Conservation (phyloP, 2,329 filamentous ascomycete genomes). For the Paraphaeosphaeria sporulosa region DNA sequence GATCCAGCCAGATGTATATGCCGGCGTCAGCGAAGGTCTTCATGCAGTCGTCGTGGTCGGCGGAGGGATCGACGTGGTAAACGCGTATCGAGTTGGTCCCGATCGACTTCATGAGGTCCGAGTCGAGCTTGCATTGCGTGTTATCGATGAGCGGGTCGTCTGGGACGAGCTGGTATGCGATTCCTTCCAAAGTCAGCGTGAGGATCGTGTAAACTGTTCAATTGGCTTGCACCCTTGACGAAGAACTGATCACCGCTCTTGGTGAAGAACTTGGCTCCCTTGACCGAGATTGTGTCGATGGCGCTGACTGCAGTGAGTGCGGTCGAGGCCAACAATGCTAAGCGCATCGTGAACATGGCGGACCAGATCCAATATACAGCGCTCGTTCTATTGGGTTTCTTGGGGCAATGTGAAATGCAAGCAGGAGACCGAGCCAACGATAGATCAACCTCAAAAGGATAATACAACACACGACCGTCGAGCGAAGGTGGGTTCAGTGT, state of each 20-base stretch:
- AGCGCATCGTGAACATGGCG: constrained; percentile 24
- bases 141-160: constrained; percentile 79
- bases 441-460: neutral
- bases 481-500: neutral
- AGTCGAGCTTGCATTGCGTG: constrained; percentile 79
- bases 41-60: constrained; percentile 83
- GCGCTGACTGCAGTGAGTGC: constrained; percentile 51
- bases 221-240: constrained; percentile 71
- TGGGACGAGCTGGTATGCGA: constrained; percentile 73
- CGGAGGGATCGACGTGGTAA: constrained; percentile 80
- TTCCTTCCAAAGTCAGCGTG: constrained; percentile 59
- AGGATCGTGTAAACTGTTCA: neutral
- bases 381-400: neutral
- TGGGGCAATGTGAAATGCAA: neutral
- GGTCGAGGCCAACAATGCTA: constrained; percentile 26
- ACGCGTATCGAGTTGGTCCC: constrained; percentile 86
- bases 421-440: neutral
- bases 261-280: constrained; percentile 86
- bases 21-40: constrained; percentile 77
- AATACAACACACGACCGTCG: neutral
- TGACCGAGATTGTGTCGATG: constrained; percentile 64
- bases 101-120: constrained; percentile 77
- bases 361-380: neutral
- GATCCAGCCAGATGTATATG: constrained; percentile 84
- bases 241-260: constrained; percentile 83